These are phyloP conservation scores for Jaltomata sinuosa DNA, from an alignment of 257 asterid species.

Conservation along the genomic window DNA sequence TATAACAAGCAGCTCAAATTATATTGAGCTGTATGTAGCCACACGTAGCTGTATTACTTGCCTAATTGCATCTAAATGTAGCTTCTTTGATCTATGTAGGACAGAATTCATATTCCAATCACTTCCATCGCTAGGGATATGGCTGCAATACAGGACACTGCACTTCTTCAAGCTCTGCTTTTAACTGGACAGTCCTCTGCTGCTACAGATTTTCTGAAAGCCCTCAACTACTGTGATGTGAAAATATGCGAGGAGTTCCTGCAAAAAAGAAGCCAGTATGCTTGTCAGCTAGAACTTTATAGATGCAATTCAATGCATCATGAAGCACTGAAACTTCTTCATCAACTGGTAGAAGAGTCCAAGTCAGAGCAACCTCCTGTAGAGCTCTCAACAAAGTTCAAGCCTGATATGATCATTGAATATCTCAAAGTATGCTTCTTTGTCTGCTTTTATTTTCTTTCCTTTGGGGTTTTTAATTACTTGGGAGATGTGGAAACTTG, in stretches of 20 bases:
- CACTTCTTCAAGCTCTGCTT: conserved; percentile 74
- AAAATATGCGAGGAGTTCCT: conserved; percentile 83
- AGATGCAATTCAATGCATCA: conserved; percentile 77
- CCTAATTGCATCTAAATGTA: conserved; percentile 6
- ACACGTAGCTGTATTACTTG: not conserved
- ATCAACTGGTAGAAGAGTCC: conserved; percentile 80
- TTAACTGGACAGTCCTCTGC: conserved; percentile 87
- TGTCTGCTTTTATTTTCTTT: conserved; percentile 5
- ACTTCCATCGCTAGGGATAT: conserved; percentile 92
- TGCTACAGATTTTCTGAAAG: conserved; percentile 73
- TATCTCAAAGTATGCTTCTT: conserved; percentile 70
- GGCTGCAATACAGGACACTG: conserved; percentile 92
- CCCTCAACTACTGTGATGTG: conserved; percentile 72
- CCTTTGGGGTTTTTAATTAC: not conserved
- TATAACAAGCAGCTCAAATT: not conserved
- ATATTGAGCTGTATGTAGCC: not conserved
- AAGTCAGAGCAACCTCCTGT: conserved; percentile 69
- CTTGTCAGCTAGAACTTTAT: conserved; percentile 75
- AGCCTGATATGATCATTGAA: conserved; percentile 87
- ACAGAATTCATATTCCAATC: conserved; percentile 44
- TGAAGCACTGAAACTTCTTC: conserved; percentile 82
- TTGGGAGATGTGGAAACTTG: not conserved
- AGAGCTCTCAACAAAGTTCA: conserved; percentile 74
- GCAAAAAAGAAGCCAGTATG: conserved; percentile 61
- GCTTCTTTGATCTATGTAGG: conserved; percentile 31